A percentile compares a stretch with the other conserved stretches of the same genome.
Evolutionary conservation across 768 basidiomycete genomes (phyloP).

Genomic region (Leccinum barrowsii): DNA sequence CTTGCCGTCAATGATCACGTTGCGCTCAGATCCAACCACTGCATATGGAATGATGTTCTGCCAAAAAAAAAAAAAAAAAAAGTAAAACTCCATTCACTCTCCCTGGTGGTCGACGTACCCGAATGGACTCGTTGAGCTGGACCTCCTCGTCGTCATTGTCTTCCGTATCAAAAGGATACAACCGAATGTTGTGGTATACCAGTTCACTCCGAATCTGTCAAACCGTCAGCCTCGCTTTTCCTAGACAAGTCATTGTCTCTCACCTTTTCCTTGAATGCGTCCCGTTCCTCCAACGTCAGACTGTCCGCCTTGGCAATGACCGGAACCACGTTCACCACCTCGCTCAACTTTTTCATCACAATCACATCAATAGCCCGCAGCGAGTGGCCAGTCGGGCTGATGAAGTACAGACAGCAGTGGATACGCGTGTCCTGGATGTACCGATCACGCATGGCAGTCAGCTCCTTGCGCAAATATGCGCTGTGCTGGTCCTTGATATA

Average conservation of each 20-base stretch:
- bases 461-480: constrained; percentile 96
- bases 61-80: neutral
- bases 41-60: constrained; percentile 96
- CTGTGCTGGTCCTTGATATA: constrained; percentile 99
- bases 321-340: constrained; percentile 99
- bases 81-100: neutral
- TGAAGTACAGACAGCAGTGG: constrained; percentile 97
- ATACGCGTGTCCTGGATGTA: constrained; percentile 98
- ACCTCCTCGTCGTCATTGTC: constrained; percentile 93
- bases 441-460: constrained; percentile 97
- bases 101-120: constrained; percentile 50
- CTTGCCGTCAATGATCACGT: constrained; percentile 94
- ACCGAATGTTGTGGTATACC: constrained; percentile 83
- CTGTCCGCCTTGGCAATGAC: constrained; percentile 97
- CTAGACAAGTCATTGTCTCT: constrained; percentile 7
- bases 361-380: constrained; percentile 96
- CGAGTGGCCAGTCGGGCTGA: constrained; percentile 97
- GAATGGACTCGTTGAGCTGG: constrained; percentile 83
- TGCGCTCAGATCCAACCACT: constrained; percentile 94
- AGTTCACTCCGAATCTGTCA: constrained; percentile 88
- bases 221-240: constrained; percentile 9
- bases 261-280: constrained; percentile 89
- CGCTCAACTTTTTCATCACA: constrained; percentile 98
- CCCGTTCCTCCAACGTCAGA: constrained; percentile 90
- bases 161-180: constrained; percentile 97